Evolutionary conservation across 108 stramenopile species (phyloP), one percentile per base, ranked within the genome.

Genomic region (Cyclotella baltica): DNA sequence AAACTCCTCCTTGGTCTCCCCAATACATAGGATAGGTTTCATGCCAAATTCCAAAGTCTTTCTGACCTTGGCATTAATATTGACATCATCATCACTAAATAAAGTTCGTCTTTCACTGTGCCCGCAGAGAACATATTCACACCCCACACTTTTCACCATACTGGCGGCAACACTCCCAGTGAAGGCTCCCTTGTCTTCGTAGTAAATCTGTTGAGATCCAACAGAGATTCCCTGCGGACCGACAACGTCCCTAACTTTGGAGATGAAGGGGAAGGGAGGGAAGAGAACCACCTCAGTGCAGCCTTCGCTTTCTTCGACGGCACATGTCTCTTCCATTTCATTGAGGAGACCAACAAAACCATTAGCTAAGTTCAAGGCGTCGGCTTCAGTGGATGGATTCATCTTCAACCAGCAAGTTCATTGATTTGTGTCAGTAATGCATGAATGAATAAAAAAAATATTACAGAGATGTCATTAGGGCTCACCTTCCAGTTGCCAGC

Each of bases 401-500:
- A 81, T 81, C 80, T 81, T 18, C 2, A n/a, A 48, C n/a, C 18
- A 48, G n/a, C 18, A 2, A n/a, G n/a, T 48, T 6, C 2, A 48
- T 16, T 6, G 47, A 2, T 48, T 16, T n/a, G n/a, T n/a, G n/a
- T n/a, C n/a, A n/a, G n/a, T n/a, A n/a, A n/a, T n/a, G n/a, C n/a
- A n/a, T n/a, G n/a, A n/a, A n/a, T n/a, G n/a, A n/a, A n/a, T n/a
- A n/a, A n/a, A n/a, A n/a, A n/a, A n/a, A n/a, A n/a, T n/a, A n/a
- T n/a, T n/a, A n/a, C n/a, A n/a, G n/a, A n/a, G n/a, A n/a, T n/a
- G n/a, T n/a, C n/a, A n/a, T n/a, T 22, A 11, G 38, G 4, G 57
- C 64, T 48, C 28, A 87, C 81, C 64, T 93, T 93, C 92, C 92
- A 93, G 67, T 93, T 93, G 15, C 92, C 92, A 18, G 89, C 92